phyloP scores from a whole-genome alignment of 768 basidiomycete genomes.

The Myochromella boudieri region DNA sequence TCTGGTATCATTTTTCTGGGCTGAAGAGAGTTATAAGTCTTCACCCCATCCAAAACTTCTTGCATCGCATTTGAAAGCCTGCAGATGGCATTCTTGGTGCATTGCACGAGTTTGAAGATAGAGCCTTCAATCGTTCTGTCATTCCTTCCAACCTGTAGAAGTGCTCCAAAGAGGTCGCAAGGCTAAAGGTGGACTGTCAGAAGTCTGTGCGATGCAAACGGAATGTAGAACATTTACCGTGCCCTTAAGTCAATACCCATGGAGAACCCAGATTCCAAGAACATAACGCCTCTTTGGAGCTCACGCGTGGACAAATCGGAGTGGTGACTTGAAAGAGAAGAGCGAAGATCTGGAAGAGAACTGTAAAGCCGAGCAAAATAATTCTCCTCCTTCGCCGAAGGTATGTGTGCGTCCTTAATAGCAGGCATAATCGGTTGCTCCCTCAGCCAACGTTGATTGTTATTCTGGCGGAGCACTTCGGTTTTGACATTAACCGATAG shows the following conservation, averaged over 20 bases:
- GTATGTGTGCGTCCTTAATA: conserved; percentile 17
- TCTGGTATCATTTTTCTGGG: too few species aligned
- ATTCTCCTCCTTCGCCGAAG: conserved; percentile 46
- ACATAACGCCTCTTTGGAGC: conserved; percentile 72
- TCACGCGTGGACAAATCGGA: conserved; percentile 85
- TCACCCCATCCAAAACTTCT: conserved; percentile 35
- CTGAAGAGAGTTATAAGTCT: conserved; percentile 31
- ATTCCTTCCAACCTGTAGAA: conserved; percentile 24
- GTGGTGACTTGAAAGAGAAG: conserved; percentile 68
- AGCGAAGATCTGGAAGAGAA: conserved; percentile 65
- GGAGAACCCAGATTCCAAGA: conserved; percentile 77
- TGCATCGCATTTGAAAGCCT: conserved; percentile 33
- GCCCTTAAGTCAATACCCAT: conserved; percentile 62
- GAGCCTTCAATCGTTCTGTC: conserved; percentile 24
- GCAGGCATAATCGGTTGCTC: conserved; percentile 51
- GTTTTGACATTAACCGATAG: conserved; percentile 72
- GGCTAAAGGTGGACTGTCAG: conserved; percentile 23
- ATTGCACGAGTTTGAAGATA: conserved; percentile 19
- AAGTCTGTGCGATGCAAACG: too few species aligned
- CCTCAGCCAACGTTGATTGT: conserved; percentile 59
- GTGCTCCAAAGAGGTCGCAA: conserved; percentile 24
- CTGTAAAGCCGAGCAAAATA: conserved; percentile 68
- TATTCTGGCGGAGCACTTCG: conserved; percentile 58
- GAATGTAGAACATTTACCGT: conserved; percentile 48
- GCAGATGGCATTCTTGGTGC: conserved; percentile 27